Conservation (phyloP, 2,329 filamentous ascomycete species). For the Epichloe uncinata region DNA sequence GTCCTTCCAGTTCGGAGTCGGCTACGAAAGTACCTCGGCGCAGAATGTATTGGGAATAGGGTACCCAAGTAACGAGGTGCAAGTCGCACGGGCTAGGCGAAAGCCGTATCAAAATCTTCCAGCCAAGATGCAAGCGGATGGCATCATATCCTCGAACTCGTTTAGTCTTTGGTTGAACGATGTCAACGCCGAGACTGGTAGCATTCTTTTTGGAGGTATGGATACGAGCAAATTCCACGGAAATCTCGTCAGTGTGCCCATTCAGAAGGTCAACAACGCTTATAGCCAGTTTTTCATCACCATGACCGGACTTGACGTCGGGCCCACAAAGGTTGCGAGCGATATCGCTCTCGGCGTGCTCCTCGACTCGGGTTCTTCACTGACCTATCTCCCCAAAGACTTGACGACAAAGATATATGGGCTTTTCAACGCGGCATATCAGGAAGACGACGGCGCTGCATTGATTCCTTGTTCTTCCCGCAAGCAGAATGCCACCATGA, state of each 20-base stretch:
- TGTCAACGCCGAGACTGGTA: conserved; percentile 49
- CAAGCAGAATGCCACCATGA: conserved; percentile 25
- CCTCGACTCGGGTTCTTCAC: conserved; percentile 56
- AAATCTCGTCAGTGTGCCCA: conserved; percentile 50
- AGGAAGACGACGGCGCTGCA: conserved; percentile 36
- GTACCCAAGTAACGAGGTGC: conserved; percentile 66
- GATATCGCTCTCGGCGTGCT: conserved; percentile 47
- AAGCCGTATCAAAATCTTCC: conserved; percentile 56
- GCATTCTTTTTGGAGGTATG: conserved; percentile 62
- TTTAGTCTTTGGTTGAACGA: conserved; percentile 70
- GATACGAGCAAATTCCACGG: conserved; percentile 53
- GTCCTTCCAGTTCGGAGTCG: conserved; percentile 58
- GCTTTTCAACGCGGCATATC: conserved; percentile 45
- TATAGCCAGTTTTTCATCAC: conserved; percentile 57
- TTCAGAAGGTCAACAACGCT: conserved; percentile 39
- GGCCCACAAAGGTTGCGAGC: conserved; percentile 26
- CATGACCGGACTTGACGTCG: conserved; percentile 43
- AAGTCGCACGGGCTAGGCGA: conserved; percentile 43
- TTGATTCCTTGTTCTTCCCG: conserved; percentile 48
- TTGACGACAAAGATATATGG: conserved; percentile 42
- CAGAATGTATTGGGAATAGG: conserved; percentile 81
- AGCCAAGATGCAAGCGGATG: conserved; percentile 45
- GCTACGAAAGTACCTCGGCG: conserved; percentile 44
- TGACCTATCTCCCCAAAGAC: conserved; percentile 51
- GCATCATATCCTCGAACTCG: conserved; percentile 49